These are phyloP conservation scores for Fremontodendron californicum DNA, from an alignment of 345 rosid genomes.

Conservation along the genomic window DNA sequence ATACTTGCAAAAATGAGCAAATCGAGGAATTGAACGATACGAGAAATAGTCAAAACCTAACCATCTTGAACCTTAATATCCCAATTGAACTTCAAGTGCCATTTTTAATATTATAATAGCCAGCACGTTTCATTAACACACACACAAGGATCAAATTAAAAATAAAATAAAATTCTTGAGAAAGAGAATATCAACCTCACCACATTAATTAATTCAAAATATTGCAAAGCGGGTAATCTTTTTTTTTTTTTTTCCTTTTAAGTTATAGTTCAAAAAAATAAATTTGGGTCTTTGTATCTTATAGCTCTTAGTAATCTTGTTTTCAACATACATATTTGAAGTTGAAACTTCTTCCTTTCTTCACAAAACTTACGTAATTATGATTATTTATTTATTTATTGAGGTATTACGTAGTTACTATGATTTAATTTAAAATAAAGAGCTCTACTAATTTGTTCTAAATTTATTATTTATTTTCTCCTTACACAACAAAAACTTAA, in stretches of 20 bases:
- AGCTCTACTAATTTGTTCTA: too few relatives aligned
- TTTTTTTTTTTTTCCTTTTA: too few relatives aligned
- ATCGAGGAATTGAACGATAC: neutral
- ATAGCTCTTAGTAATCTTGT: neutral
- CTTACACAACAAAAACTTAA: too few relatives aligned
- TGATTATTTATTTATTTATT: too few relatives aligned
- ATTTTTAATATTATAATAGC: neutral
- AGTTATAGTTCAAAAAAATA: neutral
- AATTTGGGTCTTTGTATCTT: neutral
- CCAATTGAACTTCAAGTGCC: too few relatives aligned
- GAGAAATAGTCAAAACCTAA: neutral
- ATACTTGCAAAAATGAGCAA: neutral
- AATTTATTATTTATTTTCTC: too few relatives aligned
- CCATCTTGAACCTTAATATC: too few relatives aligned
- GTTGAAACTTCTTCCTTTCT: neutral
- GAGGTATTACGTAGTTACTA: too few relatives aligned
- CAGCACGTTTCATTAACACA: neutral
- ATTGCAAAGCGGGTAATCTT: neutral
- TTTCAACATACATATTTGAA: neutral
- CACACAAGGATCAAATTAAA: neutral
- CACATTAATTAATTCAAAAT: neutral
- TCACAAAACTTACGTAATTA: too few relatives aligned
- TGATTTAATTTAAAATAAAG: too few relatives aligned
- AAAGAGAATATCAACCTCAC: neutral
- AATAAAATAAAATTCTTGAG: neutral